These are phyloP conservation scores for Papilionanthe hybrid DNA, from an alignment of 116 monocot genomes.

Conservation along the genomic window DNA sequence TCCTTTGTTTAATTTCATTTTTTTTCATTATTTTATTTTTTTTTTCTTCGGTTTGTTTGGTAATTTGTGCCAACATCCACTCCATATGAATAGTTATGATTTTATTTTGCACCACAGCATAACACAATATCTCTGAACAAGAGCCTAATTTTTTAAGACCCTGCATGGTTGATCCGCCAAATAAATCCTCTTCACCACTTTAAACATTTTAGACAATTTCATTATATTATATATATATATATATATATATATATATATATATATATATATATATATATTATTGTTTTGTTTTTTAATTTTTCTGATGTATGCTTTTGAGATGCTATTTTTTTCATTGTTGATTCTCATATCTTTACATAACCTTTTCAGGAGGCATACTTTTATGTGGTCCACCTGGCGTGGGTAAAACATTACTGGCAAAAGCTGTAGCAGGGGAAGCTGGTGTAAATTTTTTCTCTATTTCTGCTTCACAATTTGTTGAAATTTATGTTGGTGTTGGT, in stretches of 20 bases:
- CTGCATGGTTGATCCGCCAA: neutral
- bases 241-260: too few species aligned
- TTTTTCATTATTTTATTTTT: too few species aligned
- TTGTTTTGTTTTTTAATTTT: neutral
- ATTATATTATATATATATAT: too few species aligned
- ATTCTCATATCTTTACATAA: neutral
- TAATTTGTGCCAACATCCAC: neutral
- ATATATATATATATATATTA: too few species aligned
- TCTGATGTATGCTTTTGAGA: neutral
- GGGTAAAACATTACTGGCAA: slow-evolving; percentile 89
- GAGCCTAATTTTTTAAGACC: neutral
- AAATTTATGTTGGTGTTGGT: slow-evolving; percentile 97
- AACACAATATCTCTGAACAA: neutral
- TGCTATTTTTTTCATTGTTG: neutral
- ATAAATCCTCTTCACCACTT: neutral
- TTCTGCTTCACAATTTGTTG: slow-evolving; percentile 94
- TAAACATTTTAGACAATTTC: neutral
- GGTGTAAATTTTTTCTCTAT: slow-evolving; percentile 94
- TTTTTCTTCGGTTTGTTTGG: neutral
- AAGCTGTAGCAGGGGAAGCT: slow-evolving; percentile 94
- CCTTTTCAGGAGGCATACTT: slow-evolving; percentile 79
- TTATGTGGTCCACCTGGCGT: slow-evolving; percentile 95
- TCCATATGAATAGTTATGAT: neutral
- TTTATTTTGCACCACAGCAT: neutral
- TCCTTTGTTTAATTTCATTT: neutral